These are phyloP conservation scores for Termitomyces sp. DNA, from an alignment of 768 basidiomycete species.

Conservation along the genomic window DNA sequence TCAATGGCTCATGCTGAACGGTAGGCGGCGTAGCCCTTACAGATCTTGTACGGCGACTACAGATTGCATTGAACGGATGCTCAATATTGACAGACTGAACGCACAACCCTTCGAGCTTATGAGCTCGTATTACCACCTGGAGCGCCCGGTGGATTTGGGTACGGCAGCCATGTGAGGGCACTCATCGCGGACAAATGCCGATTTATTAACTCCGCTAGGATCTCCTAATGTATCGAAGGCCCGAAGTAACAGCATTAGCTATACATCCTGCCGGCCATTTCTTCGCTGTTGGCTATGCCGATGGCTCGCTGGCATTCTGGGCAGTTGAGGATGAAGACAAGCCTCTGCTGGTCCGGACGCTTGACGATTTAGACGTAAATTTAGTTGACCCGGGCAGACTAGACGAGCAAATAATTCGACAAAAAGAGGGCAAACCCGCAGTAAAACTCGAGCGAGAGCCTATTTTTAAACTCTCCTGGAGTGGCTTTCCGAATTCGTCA, in stretches of 20 bases:
- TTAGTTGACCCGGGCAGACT: constrained; percentile 43
- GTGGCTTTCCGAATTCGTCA: constrained; percentile 59
- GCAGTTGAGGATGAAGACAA: constrained; percentile 71
- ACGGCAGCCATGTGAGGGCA: constrained; percentile 42
- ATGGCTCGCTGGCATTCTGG: constrained; percentile 84
- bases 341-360: constrained; percentile 68
- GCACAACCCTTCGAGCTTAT: constrained; percentile 51
- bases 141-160: constrained; percentile 73
- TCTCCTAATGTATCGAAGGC: constrained; percentile 64
- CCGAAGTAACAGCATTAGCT: constrained; percentile 63
- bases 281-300: constrained; percentile 75
- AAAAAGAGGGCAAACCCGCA: constrained; percentile 11
- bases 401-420: constrained; percentile 31
- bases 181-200: background rate
- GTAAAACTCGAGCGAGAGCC: constrained; percentile 48
- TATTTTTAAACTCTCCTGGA: constrained; percentile 86
- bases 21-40: constrained; percentile 56
- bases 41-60: constrained; percentile 41
- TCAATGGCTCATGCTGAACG: background rate
- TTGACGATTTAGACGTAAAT: constrained; percentile 50
- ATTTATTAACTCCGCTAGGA: constrained; percentile 30
- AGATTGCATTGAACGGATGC: background rate
- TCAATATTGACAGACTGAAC: constrained; percentile 32
- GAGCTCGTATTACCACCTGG: constrained; percentile 73
- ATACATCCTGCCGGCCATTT: constrained; percentile 73